Evolutionary conservation across 805 yeast species (phyloP), one percentile per base, ranked within the genome.

Genomic region (Starmerella kuoi): DNA sequence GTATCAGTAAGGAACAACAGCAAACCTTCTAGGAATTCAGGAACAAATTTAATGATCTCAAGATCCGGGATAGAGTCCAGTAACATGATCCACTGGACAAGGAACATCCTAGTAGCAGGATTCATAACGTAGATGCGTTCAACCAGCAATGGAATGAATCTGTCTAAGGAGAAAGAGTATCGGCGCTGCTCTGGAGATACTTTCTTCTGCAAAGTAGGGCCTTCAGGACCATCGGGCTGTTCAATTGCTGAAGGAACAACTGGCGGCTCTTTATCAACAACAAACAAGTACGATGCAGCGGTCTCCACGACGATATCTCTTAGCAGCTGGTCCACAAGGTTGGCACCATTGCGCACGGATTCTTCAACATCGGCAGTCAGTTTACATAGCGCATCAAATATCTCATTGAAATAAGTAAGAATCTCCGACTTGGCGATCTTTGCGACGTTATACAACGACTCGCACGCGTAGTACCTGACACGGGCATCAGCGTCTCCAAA

Each of bases 401-500:
- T 79, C 62, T 91, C 97, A 61, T 88, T 91, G 68, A 91, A 91
- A 59, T 84, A 87, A 11, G 81, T 66, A 47, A 91, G 65, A 19
- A 91, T 83, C 61, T 91, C 97, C 23, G 97, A 97, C 52, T 94
- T 77, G 3, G 97, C 94, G 18, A 91, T 93, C 57, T 91, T 91
- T 36, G 97, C 94, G 35, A 91, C 87, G 61, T 91, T 91, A 62
- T 91, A 91, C 47, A 91, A 68, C 37, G 94, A 80, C 57, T 91
- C 98, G 64, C 97, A 91, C 0, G 98, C 96, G 60, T 86, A 91
- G 56, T 91, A 91, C 41, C 98, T 70, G 7, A 91, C 98, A 51
- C 94, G 74, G n/a, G 95, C 88, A 59, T 91, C 95, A 46, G 91
- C 95, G 56, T 91, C 98, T 38, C 94, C 88, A 60, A 91, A 91